Conservation (phyloP, 768 basidiomycete genomes). For the Suillus variegatus region DNA sequence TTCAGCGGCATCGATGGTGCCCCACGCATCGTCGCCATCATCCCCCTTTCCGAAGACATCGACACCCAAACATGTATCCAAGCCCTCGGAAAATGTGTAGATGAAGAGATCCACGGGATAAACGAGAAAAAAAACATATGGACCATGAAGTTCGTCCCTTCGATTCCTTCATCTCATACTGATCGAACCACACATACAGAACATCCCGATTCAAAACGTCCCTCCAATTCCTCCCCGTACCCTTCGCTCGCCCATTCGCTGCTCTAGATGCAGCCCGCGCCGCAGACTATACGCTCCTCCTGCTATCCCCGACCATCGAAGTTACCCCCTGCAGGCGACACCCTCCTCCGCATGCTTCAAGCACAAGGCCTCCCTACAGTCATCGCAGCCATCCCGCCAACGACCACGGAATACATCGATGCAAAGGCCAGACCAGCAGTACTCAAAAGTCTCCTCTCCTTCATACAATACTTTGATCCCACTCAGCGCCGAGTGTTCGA, state of each 20-base stretch:
- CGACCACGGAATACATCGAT: constrained; percentile 48
- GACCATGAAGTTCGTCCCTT: constrained; percentile 60
- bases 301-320: constrained; percentile 79
- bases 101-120: constrained; percentile 36
- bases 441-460: constrained; percentile 88
- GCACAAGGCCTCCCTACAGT: constrained; percentile 88
- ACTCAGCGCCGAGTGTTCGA: constrained; percentile 77
- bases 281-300: constrained; percentile 88
- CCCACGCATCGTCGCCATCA: constrained; percentile 84
- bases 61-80: constrained; percentile 49
- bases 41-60: constrained; percentile 79
- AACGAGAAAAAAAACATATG: constrained; percentile 38
- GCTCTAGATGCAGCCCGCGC: constrained; percentile 84
- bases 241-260: constrained; percentile 69
- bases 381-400: constrained; percentile 69
- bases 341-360: constrained; percentile 82
- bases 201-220: constrained; percentile 90
- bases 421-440: constrained; percentile 65
- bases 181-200: constrained; percentile 38
- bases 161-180: neutral
- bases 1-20: constrained; percentile 78
- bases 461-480: constrained; percentile 94
- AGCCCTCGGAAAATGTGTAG: constrained; percentile 58
- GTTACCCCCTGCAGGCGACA: constrained; percentile 85
- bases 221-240: constrained; percentile 81